A percentile compares a stretch with the other conserved stretches of the same genome.
These are phyloP conservation scores for Aspergillus aculeatus DNA, from an alignment of 2,329 filamentous ascomycete genomes.

Conservation along the genomic window DNA sequence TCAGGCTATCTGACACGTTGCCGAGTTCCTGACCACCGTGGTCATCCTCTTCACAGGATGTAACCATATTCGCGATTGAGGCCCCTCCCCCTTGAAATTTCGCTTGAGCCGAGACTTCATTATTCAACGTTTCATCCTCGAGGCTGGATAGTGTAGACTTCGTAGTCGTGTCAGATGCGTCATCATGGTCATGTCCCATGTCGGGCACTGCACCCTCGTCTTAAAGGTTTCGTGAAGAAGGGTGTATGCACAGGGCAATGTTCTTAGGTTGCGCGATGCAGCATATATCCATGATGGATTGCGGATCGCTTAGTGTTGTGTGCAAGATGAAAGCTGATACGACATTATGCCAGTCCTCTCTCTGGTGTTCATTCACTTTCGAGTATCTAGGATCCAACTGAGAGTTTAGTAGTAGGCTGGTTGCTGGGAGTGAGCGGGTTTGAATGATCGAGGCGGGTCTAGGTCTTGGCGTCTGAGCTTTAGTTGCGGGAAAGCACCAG, in stretches of 20 bases:
- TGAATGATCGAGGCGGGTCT: not conserved
- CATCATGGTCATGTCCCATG: constrained; percentile 32
- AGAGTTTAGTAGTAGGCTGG: not conserved
- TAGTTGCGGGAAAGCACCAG: not conserved
- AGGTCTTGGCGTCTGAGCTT: constrained; percentile 1
- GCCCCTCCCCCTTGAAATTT: constrained; percentile 8
- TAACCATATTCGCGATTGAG: constrained; percentile 15
- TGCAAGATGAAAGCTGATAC: not conserved
- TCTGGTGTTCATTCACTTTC: not conserved
- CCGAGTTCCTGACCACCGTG: not conserved
- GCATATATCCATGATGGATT: constrained; percentile 12
- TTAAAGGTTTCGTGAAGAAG: constrained; percentile 1
- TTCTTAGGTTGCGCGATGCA: constrained; percentile 7
- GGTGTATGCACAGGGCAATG: constrained; percentile 11
- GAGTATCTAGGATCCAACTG: not conserved
- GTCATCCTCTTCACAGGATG: constrained; percentile 1
- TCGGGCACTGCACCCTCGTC: constrained; percentile 19
- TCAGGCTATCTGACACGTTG: not conserved
- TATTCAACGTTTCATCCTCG: constrained; percentile 13
- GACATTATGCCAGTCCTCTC: not conserved
- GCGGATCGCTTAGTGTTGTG: not conserved
- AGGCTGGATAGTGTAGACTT: constrained; percentile 17
- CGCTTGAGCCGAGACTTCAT: constrained; percentile 11
- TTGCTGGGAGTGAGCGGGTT: not conserved
- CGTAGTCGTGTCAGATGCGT: constrained; percentile 23